Evolutionary conservation across 2,329 filamentous ascomycete genomes (phyloP).

Genomic region (Elsinoe necatrix): DNA sequence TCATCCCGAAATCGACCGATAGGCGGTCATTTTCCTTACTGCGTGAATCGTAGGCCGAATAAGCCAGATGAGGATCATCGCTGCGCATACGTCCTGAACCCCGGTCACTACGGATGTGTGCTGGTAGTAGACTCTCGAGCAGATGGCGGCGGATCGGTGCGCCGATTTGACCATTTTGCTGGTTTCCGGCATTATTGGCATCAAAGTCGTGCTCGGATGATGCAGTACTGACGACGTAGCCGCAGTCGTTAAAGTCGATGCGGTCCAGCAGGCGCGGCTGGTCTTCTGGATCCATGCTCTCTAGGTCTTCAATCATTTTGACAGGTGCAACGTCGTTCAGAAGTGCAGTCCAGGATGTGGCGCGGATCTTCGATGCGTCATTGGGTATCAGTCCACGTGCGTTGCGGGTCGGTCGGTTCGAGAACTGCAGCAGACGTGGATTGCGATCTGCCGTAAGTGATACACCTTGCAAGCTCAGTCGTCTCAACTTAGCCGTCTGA

Average conservation of each 20-base stretch:
- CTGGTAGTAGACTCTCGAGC: not conserved
- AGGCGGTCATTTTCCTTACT: not conserved
- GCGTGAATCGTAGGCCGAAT: not conserved
- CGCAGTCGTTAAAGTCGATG: constrained; percentile 2
- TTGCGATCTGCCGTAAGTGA: constrained; percentile 46
- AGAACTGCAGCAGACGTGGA: not conserved
- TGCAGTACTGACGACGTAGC: not conserved
- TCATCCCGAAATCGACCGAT: constrained; percentile 18
- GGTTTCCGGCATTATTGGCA: not conserved
- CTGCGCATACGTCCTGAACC: not conserved
- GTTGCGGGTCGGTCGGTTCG: not conserved
- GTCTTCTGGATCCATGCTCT: not conserved
- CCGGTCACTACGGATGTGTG: not conserved
- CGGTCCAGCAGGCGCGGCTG: not conserved
- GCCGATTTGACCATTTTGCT: not conserved
- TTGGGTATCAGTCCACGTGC: not conserved
- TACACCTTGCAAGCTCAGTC: constrained; percentile 54
- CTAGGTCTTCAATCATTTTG: not conserved
- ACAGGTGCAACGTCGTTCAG: constrained; percentile 9
- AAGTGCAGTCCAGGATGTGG: constrained; percentile 3
- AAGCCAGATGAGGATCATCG: constrained; percentile 1
- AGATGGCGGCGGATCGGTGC: not conserved
- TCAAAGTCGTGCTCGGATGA: not conserved
- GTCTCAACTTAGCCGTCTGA: constrained; percentile 41
- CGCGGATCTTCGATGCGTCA: not conserved